These are phyloP conservation scores for Fusarium sp. DNA, from an alignment of 2,329 filamentous ascomycete genomes.

Conservation along the genomic window DNA sequence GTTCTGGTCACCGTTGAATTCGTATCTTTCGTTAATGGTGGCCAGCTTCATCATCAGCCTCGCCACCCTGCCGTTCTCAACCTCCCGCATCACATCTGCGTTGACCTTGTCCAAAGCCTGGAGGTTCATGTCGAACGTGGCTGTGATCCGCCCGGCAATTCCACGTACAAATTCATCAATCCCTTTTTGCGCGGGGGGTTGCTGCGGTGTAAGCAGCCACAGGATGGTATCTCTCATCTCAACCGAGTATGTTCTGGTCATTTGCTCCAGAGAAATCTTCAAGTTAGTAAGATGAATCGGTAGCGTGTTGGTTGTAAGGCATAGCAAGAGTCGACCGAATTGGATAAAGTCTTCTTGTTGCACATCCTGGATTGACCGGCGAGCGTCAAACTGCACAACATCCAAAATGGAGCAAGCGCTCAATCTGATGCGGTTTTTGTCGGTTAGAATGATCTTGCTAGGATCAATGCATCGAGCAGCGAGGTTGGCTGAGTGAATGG, in stretches of 20 bases:
- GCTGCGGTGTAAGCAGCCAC: conserved; percentile 78
- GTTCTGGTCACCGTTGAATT: conserved; percentile 75
- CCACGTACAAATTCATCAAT: conserved; percentile 81
- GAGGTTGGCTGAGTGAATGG: conserved; percentile 80
- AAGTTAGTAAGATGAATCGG: conserved; percentile 64
- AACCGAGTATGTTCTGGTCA: conserved; percentile 77
- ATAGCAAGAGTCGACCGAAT: conserved; percentile 84
- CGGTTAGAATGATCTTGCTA: conserved; percentile 88
- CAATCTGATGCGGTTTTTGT: conserved; percentile 87
- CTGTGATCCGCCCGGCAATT: conserved; percentile 78
- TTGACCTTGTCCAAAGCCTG: conserved; percentile 79
- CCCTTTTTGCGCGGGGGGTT: conserved; percentile 65
- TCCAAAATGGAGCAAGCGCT: conserved; percentile 90
- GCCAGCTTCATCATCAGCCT: conserved; percentile 83
- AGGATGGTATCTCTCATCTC: conserved; percentile 80
- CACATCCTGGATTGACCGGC: conserved; percentile 72
- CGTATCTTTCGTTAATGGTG: conserved; percentile 86
- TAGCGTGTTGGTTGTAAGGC: conserved; percentile 75
- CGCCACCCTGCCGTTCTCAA: conserved; percentile 88
- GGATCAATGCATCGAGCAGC: conserved; percentile 86
- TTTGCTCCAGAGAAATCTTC: conserved; percentile 75
- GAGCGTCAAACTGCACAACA: conserved; percentile 80
- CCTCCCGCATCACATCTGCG: conserved; percentile 75
- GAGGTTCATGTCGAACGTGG: conserved; percentile 78
- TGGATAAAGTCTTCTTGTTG: conserved; percentile 88